A percentile compares a stretch with the other conserved stretches of the same genome.
phyloP scores from a whole-genome alignment of 148 eudicot genomes.

The Nepenthes gracilis region DNA sequence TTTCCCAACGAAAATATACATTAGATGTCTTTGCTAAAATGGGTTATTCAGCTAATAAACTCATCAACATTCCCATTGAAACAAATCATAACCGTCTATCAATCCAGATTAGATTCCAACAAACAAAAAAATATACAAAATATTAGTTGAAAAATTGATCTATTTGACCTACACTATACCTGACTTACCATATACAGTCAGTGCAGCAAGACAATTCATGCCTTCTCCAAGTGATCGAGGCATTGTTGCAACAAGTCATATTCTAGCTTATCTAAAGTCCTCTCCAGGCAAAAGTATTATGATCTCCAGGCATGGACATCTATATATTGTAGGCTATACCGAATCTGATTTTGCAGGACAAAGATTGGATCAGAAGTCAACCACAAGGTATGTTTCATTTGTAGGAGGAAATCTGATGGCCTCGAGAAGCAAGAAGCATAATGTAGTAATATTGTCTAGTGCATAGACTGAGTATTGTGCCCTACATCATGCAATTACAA shows the following conservation, averaged over 20 bases:
- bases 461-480: background rate
- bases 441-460: background rate
- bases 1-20: background rate
- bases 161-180: background rate
- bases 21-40: background rate
- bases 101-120: no score
- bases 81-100: background rate
- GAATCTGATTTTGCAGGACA: background rate
- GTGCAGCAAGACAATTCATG: background rate
- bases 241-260: background rate
- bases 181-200: background rate
- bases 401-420: background rate
- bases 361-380: background rate
- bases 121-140: background rate
- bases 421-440: background rate
- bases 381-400: background rate
- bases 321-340: background rate
- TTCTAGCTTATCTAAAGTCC: background rate
- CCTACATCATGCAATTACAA: background rate
- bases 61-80: background rate
- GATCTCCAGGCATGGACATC: background rate
- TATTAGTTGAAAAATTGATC: background rate
- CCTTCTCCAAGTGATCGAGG: background rate
- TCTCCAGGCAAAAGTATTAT: background rate
- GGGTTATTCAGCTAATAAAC: background rate